These are phyloP conservation scores for Pythium aphanidermatum DNA, from an alignment of 352 stramenopile genomes.

Conservation along the genomic window DNA sequence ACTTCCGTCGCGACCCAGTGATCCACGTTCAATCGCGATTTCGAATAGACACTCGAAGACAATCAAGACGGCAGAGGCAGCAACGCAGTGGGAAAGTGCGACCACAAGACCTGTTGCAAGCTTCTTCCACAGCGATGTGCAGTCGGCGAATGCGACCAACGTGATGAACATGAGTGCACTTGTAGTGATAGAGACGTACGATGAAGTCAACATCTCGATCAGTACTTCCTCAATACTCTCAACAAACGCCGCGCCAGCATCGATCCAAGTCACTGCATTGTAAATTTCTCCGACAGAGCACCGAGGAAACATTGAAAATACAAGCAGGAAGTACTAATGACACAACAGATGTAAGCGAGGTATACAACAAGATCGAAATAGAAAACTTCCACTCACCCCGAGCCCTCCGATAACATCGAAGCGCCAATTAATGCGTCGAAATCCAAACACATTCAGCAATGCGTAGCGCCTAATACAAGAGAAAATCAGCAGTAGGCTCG, in stretches of 20 bases:
- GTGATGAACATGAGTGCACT: conserved; percentile 49
- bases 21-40: conserved; percentile 53
- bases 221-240: conserved; percentile 49
- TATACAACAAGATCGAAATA: too few relatives aligned
- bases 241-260: conserved; percentile 36
- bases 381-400: too few relatives aligned
- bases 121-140: conserved; percentile 56
- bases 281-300: conserved; percentile 80
- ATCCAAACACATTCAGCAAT: conserved; percentile 81
- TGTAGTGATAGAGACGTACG: conserved; percentile 66
- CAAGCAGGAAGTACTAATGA: conserved; percentile 85
- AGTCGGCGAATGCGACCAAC: conserved; percentile 69
- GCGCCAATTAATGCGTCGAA: conserved; percentile 91
- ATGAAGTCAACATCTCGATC: conserved; percentile 65
- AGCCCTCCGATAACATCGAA: conserved; percentile 90
- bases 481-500: background rate
- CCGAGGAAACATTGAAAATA: conserved; percentile 90
- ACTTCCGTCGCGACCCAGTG: conserved; percentile 53
- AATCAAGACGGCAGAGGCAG: conserved; percentile 66
- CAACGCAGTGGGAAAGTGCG: conserved; percentile 52
- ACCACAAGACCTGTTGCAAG: conserved; percentile 40
- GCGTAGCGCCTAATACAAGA: conserved; percentile 56
- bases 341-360: background rate
- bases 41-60: conserved; percentile 79
- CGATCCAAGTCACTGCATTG: conserved; percentile 37